Base-by-base conservation (phyloP, 306 rosid species). In the Prunus salicina region DNA sequence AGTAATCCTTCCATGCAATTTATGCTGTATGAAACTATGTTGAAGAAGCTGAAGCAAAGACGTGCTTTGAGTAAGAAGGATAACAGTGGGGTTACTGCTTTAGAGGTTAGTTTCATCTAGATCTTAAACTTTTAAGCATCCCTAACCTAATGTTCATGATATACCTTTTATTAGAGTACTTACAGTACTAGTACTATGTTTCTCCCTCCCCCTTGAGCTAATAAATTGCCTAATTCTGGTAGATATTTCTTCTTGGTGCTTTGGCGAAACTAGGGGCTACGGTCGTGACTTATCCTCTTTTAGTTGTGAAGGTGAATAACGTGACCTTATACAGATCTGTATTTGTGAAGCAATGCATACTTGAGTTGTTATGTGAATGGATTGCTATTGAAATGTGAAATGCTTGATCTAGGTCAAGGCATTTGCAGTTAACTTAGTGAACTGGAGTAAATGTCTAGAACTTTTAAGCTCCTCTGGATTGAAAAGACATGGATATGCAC, bases 191-290 rank as follows among this genome's bases (percentile, higher is more conserved):
- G 32, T 13, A 32, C 41, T 27, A 47, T 66, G 75, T 78, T 73
- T 12, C 51, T 25, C 56, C 6, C 51, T 25, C 56, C 6, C 10
- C 18, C 24, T 60, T 69, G 51, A 69, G 76, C 76, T 85, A 64
- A 86, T 70, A 56, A 45, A 73, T 75, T 88, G 77, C 65, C 77
- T 71, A 61, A 16, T 76, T 78, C 78, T 65, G 57, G 57, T 85
- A 95, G 99, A 76, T 91, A 65, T 95, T 95, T 89, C 82, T 92
- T 76, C 96, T 92, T 65, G 97, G 98, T 66, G 98, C 98, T 45
- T 69, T 95, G 63, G 98, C 98, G 45, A 95, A 95, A 85, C 93
- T 95, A 65, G 98, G 99, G 79, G 99, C 99, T 69, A 95, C 99
- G 16, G 87, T 90, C 56, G 87, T 95, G 66, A 95, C 97, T 3